Conservation (phyloP, 2,329 filamentous ascomycete genomes). For the Ascochyta koolunga region DNA sequence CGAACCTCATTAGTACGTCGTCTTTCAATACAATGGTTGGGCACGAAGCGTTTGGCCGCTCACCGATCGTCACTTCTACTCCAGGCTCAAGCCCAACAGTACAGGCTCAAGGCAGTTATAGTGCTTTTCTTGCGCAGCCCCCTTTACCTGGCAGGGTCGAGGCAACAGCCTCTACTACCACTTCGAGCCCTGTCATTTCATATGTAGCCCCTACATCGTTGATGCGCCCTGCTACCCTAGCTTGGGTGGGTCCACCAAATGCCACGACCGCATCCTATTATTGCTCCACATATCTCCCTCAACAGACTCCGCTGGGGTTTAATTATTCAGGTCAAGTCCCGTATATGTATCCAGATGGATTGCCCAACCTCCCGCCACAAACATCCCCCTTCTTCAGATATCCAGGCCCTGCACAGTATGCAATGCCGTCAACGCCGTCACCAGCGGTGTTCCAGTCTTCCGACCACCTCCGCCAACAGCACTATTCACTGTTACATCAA, state of each 20-base stretch:
- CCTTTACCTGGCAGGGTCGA: not conserved
- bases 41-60: too few relatives aligned
- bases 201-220: not conserved
- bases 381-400: not conserved
- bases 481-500: constrained; percentile 27
- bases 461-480: constrained; percentile 22
- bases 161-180: not conserved
- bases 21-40: not conserved
- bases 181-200: not conserved
- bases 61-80: not conserved
- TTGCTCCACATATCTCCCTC: not conserved
- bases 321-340: not conserved
- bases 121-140: not conserved
- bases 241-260: not conserved
- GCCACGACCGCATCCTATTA: not conserved
- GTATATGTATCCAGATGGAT: not conserved
- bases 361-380: not conserved
- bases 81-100: not conserved
- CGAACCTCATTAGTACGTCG: not conserved
- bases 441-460: not conserved
- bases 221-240: not conserved
- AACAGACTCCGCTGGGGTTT: not conserved
- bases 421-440: not conserved
- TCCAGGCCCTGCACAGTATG: not conserved
- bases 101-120: not conserved